A percentile compares a stretch with the other conserved stretches of the same genome.
These are phyloP conservation scores for Diaporthe citrichinensis DNA, from an alignment of 2,329 filamentous ascomycete species.

Conservation along the genomic window DNA sequence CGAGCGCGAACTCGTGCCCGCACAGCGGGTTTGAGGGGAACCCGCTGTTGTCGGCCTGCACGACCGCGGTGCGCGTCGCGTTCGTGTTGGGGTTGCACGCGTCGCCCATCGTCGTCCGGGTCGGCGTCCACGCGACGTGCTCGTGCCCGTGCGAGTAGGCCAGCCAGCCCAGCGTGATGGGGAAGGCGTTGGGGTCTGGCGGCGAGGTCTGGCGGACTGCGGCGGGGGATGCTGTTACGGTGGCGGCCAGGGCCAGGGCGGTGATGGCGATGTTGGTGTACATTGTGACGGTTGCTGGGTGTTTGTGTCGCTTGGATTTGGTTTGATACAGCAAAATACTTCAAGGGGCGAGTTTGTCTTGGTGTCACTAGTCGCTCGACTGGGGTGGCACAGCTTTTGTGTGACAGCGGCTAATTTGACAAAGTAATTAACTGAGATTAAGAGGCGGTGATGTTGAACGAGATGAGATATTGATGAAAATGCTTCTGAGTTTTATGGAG, in stretches of 20 bases:
- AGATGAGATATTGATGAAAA: background rate
- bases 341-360: background rate
- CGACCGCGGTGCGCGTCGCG: constrained; percentile 26
- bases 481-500: background rate
- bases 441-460: background rate
- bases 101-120: constrained; percentile 37
- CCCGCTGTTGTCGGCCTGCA: constrained; percentile 33
- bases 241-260: background rate
- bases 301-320: background rate
- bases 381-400: background rate
- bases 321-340: background rate
- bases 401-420: background rate
- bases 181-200: background rate
- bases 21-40: constrained; percentile 40
- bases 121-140: constrained; percentile 24
- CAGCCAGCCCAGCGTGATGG: background rate
- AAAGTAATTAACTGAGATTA: background rate
- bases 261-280: background rate
- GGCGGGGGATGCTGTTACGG: background rate
- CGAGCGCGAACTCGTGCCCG: constrained; percentile 35
- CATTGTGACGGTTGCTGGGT: background rate
- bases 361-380: background rate
- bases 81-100: constrained; percentile 34
- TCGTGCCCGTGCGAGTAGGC: background rate
- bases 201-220: background rate